Conservation (phyloP, 75 land plant species). For the Isoetes taiwanensis region DNA sequence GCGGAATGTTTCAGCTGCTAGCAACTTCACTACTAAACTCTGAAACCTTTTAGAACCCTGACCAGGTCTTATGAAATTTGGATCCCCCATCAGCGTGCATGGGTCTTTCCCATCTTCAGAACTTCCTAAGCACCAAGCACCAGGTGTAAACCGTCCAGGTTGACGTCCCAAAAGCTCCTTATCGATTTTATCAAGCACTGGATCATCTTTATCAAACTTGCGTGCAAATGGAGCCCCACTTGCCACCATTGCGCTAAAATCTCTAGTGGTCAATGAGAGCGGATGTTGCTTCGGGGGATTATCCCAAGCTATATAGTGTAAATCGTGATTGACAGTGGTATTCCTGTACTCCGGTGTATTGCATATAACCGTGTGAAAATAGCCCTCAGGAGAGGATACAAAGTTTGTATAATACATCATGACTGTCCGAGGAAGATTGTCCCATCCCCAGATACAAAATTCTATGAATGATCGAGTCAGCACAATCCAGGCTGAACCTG, state of each 20-base stretch:
- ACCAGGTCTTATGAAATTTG: conserved; percentile 63
- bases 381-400: conserved; percentile 42
- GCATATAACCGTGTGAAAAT: conserved; percentile 77
- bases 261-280: conserved; percentile 16
- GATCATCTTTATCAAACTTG: conserved; percentile 34
- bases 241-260: conserved; percentile 37
- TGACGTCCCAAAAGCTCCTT: conserved; percentile 34
- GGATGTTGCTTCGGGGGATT: conserved; percentile 35
- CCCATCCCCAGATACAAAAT: conserved; percentile 65
- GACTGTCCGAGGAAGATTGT: conserved; percentile 68
- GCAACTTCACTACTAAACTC: conserved; percentile 26
- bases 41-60: conserved; percentile 55
- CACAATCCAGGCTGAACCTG: conserved; percentile 62
- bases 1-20: conserved; percentile 36
- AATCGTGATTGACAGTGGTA: conserved; percentile 50
- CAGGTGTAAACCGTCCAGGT: conserved; percentile 46
- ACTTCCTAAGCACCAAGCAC: conserved; percentile 84
- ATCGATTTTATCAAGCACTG: conserved; percentile 65
- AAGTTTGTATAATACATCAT: conserved; percentile 78
- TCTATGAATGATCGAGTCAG: conserved; percentile 59
- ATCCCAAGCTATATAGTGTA: conserved; percentile 37
- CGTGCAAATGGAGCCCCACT: conserved; percentile 78
- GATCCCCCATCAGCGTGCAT: conserved; percentile 58
- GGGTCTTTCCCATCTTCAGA: conserved; percentile 24
- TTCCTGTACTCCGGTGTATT: conserved; percentile 50